These are phyloP conservation scores for Mortierella sp. DNA, from an alignment of 371 early-diverging fungal genomes.

Conservation along the genomic window DNA sequence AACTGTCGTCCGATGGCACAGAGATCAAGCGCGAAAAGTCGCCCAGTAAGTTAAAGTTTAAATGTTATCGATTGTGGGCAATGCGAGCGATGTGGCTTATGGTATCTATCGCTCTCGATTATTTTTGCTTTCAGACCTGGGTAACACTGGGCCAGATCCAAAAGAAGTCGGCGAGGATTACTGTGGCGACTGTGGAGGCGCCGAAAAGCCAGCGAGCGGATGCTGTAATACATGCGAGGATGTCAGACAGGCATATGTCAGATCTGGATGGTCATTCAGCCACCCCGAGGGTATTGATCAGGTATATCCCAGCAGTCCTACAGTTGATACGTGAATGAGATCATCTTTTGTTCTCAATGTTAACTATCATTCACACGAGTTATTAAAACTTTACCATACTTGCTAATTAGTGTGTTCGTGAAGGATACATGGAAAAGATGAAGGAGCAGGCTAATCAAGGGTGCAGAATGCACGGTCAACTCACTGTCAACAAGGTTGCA, in stretches of 20 bases:
- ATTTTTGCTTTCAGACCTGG: constrained; percentile 30
- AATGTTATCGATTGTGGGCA: not conserved
- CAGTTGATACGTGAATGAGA: too few relatives aligned
- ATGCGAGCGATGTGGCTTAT: not conserved
- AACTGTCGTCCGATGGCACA: constrained; percentile 78
- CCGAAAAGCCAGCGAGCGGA: constrained; percentile 69
- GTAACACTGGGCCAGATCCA: constrained; percentile 55
- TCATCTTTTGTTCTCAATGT: too few relatives aligned
- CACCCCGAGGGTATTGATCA: constrained; percentile 86
- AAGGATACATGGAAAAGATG: constrained; percentile 85
- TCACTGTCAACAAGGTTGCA: constrained; percentile 92
- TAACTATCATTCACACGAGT: not conserved
- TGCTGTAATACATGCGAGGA: constrained; percentile 98
- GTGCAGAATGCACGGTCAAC: constrained; percentile 86
- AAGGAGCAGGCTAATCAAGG: constrained; percentile 89
- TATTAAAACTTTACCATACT: not conserved
- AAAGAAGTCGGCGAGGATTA: constrained; percentile 64
- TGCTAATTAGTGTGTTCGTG: constrained; percentile 80
- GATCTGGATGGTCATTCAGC: constrained; percentile 85
- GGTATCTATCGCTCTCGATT: not conserved
- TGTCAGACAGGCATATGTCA: constrained; percentile 87
- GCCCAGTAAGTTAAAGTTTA: constrained; percentile 56
- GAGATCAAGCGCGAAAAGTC: constrained; percentile 70
- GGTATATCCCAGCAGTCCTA: constrained; percentile 52
- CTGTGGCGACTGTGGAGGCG: constrained; percentile 96